phyloP scores from a whole-genome alignment of 495 filamentous ascomycete genomes.

The Pyrenopolyporus hunteri region DNA sequence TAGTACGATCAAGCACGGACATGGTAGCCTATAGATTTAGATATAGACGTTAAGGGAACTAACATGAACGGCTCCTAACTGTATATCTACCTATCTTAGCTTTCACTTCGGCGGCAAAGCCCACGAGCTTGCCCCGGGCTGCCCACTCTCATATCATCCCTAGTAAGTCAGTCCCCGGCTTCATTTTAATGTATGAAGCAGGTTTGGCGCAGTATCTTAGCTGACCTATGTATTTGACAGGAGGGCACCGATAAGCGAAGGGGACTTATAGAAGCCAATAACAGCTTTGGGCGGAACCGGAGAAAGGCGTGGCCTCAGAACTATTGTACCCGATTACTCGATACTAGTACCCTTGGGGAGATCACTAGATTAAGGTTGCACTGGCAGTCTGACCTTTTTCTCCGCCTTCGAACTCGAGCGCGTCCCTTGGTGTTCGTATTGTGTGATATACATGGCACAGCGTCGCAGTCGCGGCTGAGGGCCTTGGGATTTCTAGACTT shows the following conservation, averaged over 20 bases:
- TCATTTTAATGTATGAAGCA: too few relatives aligned
- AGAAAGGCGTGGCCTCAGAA: neutral
- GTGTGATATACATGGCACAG: neutral
- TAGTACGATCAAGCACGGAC: too few relatives aligned
- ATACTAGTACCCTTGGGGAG: constrained; percentile 28
- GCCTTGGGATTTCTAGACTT: neutral
- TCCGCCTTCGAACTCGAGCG: neutral
- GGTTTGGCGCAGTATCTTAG: too few relatives aligned
- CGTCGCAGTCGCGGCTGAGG: neutral
- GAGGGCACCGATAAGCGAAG: constrained; percentile 31
- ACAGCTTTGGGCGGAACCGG: neutral
- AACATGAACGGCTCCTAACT: too few relatives aligned
- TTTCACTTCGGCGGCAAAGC: too few relatives aligned
- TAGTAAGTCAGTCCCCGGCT: too few relatives aligned
- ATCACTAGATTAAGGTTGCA: constrained; percentile 22
- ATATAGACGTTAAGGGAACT: too few relatives aligned
- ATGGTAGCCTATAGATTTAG: too few relatives aligned
- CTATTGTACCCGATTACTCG: constrained; percentile 17
- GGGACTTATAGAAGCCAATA: constrained; percentile 7
- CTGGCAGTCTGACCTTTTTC: constrained; percentile 7
- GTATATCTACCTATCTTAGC: too few relatives aligned
- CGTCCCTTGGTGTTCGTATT: neutral
- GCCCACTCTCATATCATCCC: too few relatives aligned
- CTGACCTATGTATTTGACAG: constrained; percentile 29
- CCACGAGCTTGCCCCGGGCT: too few relatives aligned